Evolutionary conservation across 805 yeast genomes (phyloP).

Genomic region (Cyberlindnera xishuangbannaensis): DNA sequence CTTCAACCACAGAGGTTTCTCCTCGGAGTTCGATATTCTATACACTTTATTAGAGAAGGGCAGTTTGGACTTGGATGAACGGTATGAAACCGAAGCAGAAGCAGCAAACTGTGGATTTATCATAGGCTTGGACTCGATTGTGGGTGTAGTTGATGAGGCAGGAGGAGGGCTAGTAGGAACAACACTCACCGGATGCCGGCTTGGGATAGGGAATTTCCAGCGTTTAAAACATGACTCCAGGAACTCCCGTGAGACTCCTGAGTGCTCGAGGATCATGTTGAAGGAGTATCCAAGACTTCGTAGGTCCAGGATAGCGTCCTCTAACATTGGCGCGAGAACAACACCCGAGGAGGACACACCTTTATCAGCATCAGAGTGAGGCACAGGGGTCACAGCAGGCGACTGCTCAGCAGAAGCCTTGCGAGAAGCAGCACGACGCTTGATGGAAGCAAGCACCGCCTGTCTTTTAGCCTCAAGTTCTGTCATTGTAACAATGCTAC

Average conservation of each 20-base stretch:
- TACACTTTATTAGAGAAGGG: constrained; percentile 12
- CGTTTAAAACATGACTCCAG: constrained; percentile 13
- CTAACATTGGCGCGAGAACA: no score
- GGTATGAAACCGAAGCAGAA: no score
- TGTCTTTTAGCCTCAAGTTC: constrained; percentile 20
- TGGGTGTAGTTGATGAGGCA: no score
- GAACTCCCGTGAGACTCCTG: constrained; percentile 17
- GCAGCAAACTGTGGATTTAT: no score
- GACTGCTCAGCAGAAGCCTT: constrained; percentile 1
- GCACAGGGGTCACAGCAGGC: neutral
- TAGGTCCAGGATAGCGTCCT: constrained; percentile 21
- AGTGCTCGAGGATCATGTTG: constrained; percentile 13
- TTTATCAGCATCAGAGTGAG: neutral
- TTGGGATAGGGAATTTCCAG: constrained; percentile 19
- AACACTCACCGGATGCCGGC: constrained; percentile 1
- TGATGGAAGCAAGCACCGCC: constrained; percentile 23
- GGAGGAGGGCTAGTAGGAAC: neutral
- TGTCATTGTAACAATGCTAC: neutral
- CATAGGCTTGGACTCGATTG: no score
- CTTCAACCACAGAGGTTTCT: constrained; percentile 23
- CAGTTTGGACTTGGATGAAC: no score
- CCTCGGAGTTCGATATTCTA: constrained; percentile 9
- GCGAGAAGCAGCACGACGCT: constrained; percentile 7
- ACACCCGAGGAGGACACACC: no score
- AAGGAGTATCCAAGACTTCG: constrained; percentile 22